Base-by-base conservation (phyloP, 73 alveolate species). In the Paramecium sexaurelia region DNA sequence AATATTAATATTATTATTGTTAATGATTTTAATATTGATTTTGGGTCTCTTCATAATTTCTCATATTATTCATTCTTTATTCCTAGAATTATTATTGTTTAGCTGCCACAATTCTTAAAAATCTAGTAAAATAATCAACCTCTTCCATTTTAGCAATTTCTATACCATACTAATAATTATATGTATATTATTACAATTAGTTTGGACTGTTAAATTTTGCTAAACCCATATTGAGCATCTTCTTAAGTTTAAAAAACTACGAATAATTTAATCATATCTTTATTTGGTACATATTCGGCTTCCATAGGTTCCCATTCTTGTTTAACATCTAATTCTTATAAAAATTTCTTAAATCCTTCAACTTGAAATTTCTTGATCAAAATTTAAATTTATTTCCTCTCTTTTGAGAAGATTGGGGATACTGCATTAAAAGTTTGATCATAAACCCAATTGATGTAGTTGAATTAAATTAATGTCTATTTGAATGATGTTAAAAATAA, bases 271-370 rank as follows among this genome's bases (percentile, higher is more conserved):
- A 2, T 73, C 57, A 73, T 36, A 17, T 36, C 66, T 73, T 33
- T 33, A 36, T 73, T 73, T 15, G 87, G 87, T 17, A 36, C 22
- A 17, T 73, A 73, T 20, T 73, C 87, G 1, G 55, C 36, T 20
- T 73, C 66, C 51, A 0, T 73, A 5, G 87, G 87, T 22, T 73
- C 57, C 55, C 55, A 73, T 73, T 73, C 87, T 73, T 35, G 9
- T 39, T 73, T 73, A 39, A 73, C 55, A 33, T 73, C 87, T 17
- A 73, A 73, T 73, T 73, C 87, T 36, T 15, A 13, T 24, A 73
- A 73, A 39, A 73, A 73, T 37, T 73, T 73, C 66, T 36, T 36
- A 19, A 73, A 73, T 73, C 35, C 55, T 33, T 73, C 87, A 13
- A 73, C 33, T 5, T 39, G 33, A 73, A 10, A n/a, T 36, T 36